phyloP scores from a whole-genome alignment of 768 basidiomycete genomes.

The Pulveroboletus frians region DNA sequence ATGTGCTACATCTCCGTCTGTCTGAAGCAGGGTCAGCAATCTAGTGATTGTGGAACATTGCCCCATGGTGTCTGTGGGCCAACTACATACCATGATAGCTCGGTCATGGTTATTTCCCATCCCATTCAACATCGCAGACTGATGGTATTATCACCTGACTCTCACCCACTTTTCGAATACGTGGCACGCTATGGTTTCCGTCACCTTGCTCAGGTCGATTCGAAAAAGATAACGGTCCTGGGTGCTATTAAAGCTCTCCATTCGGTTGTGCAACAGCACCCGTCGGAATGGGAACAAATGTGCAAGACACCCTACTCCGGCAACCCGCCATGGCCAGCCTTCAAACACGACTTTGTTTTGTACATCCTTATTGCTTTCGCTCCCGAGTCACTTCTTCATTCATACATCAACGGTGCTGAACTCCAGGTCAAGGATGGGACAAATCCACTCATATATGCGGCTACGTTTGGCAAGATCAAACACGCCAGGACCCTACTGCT shows the following conservation, averaged over 20 bases:
- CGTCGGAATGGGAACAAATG: not conserved
- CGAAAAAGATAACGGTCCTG: not conserved
- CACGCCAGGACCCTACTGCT: not conserved
- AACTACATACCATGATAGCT: not conserved
- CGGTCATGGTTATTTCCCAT: too few relatives aligned
- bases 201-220: not conserved
- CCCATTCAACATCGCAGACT: not conserved
- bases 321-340: not conserved
- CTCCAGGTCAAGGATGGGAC: not conserved
- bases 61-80: not conserved
- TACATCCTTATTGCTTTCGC: not conserved
- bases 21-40: not conserved
- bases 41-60: too few relatives aligned
- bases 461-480: not conserved
- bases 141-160: not conserved
- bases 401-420: not conserved
- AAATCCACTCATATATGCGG: not conserved
- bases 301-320: not conserved
- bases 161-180: not conserved
- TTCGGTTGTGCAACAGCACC: not conserved
- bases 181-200: not conserved
- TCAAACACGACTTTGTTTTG: not conserved
- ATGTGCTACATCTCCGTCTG: not conserved
- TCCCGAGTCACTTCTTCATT: not conserved
- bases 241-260: not conserved